Percentiles rank a stretch among this genome's conserved stretches.
These are phyloP conservation scores for Emmonsia crescens DNA, from an alignment of 2,329 filamentous ascomycete genomes.

Conservation along the genomic window DNA sequence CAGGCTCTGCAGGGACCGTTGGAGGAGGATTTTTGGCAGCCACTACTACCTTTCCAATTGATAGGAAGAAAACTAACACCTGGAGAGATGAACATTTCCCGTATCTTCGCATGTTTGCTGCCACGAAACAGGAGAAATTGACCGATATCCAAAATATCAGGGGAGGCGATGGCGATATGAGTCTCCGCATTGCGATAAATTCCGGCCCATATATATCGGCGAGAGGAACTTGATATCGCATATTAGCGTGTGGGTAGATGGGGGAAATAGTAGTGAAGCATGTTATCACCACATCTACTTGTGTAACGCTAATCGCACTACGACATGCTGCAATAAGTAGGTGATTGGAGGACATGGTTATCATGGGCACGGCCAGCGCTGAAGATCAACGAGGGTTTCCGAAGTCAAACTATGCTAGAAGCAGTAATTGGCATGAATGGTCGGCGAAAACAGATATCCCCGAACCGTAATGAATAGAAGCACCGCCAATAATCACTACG, in stretches of 20 bases:
- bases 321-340: no score
- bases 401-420: no score
- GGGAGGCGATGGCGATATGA: background rate
- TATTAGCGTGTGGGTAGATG: no score
- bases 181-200: background rate
- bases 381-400: no score
- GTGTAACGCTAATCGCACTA: no score
- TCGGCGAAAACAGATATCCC: background rate
- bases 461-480: background rate
- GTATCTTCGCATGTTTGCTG: background rate
- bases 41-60: conserved; percentile 14
- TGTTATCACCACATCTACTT: background rate
- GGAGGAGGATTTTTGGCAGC: conserved; percentile 16
- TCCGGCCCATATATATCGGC: background rate
- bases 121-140: background rate
- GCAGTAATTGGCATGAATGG: background rate
- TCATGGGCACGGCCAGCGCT: no score
- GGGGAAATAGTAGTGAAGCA: background rate
- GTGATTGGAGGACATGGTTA: no score
- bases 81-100: background rate
- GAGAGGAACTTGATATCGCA: background rate
- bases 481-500: no score
- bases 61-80: conserved; percentile 15
- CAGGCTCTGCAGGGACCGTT: conserved; percentile 27
- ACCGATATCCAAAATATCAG: no score